A percentile compares a stretch with the other conserved stretches of the same genome.
Evolutionary conservation across 176 grass and related monocot genomes (phyloP).

Genomic region (Musa schizocarpa): DNA sequence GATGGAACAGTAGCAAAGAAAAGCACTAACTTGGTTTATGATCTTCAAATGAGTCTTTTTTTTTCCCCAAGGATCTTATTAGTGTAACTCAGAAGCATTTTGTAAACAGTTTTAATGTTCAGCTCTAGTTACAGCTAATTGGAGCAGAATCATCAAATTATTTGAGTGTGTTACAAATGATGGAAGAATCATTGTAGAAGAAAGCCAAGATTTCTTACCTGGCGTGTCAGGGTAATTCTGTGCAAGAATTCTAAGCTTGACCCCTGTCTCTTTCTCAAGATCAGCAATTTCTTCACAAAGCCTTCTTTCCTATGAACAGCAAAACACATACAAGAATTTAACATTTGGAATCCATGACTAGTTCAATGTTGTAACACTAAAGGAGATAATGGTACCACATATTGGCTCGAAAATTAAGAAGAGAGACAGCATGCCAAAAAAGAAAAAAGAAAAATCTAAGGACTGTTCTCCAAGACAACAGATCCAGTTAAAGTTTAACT

Average conservation of each 20-base stretch:
- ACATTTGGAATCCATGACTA: neutral
- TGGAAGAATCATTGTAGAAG: neutral
- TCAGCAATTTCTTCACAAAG: conserved; percentile 66
- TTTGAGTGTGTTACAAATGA: neutral
- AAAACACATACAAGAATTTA: neutral
- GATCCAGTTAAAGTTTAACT: neutral
- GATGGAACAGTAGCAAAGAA: neutral
- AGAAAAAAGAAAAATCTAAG: neutral
- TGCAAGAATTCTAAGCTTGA: conserved; percentile 85
- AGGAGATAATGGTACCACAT: neutral
- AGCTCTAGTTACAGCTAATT: neutral
- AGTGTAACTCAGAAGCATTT: neutral
- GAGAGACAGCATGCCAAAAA: neutral
- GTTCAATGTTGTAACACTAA: neutral
- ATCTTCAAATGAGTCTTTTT: neutral
- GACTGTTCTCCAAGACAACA: neutral
- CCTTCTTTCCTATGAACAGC: conserved; percentile 48
- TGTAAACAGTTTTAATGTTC: neutral
- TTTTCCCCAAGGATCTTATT: neutral
- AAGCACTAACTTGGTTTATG: neutral
- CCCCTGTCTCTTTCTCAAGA: conserved; percentile 89
- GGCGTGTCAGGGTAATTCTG: conserved; percentile 94
- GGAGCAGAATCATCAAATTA: neutral
- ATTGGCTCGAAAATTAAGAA: neutral
- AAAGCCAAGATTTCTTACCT: conserved; percentile 31